Evolutionary conservation across 768 basidiomycete genomes (phyloP).

Genomic region (Leccinum arenicola): DNA sequence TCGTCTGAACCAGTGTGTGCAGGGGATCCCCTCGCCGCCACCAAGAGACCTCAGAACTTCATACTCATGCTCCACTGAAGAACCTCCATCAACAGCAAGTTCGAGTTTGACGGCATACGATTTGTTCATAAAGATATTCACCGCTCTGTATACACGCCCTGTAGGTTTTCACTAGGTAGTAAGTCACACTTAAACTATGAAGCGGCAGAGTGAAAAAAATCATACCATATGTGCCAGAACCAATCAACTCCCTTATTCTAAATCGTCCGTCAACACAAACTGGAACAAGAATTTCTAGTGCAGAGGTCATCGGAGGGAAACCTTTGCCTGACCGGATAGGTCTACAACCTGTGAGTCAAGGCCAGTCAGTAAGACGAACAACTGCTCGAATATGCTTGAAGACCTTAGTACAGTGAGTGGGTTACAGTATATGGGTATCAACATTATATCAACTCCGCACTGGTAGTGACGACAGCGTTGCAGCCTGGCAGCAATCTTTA

Average conservation of each 20-base stretch:
- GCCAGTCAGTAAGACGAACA: background rate
- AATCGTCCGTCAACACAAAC: background rate
- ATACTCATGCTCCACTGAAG: background rate
- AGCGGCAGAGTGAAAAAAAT: background rate
- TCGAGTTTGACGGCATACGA: background rate
- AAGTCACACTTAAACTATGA: background rate
- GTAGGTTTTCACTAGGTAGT: background rate
- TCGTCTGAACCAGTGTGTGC: background rate
- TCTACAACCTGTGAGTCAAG: no score
- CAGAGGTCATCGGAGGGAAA: background rate
- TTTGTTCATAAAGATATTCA: background rate
- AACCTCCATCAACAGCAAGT: background rate
- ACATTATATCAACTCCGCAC: no score
- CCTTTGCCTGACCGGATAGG: no score
- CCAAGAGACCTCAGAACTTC: background rate
- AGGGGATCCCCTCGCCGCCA: background rate
- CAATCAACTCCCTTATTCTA: background rate
- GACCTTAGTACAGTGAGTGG: no score
- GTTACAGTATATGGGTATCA: no score
- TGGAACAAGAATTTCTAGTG: background rate
- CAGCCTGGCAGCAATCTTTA: background rate
- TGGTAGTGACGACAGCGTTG: background rate
- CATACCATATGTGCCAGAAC: background rate
- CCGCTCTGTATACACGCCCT: background rate
- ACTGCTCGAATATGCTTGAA: no score